Conservation (phyloP, 108 stramenopile species). For the Skeletonema grethae region DNA sequence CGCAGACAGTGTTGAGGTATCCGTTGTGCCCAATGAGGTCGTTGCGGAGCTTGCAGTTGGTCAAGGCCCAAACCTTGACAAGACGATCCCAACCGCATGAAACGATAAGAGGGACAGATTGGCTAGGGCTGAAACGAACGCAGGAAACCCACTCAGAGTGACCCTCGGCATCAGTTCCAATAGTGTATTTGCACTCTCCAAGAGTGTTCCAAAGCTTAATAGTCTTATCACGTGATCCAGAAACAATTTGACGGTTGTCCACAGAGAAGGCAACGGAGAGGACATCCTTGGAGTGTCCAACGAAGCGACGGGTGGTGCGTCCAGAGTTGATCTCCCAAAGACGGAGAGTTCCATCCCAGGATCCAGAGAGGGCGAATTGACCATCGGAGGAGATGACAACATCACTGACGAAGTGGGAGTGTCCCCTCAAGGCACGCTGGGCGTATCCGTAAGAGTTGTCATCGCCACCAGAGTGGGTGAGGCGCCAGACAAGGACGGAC, state of each 20-base stretch:
- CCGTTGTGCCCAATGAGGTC: conserved; percentile 99
- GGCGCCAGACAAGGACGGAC: conserved; percentile 95
- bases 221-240: conserved; percentile 95
- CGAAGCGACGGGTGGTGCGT: conserved; percentile 97
- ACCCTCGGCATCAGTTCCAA: conserved; percentile 83
- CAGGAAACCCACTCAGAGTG: conserved; percentile 99
- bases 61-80: conserved; percentile 99
- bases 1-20: conserved; percentile 99
- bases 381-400: conserved; percentile 97
- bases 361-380: conserved; percentile 95
- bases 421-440: conserved; percentile 96
- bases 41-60: conserved; percentile 98
- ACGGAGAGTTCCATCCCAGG: conserved; percentile 90
- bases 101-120: conserved; percentile 94
- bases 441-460: conserved; percentile 92
- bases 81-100: conserved; percentile 99
- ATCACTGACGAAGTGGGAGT: conserved; percentile 99
- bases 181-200: conserved; percentile 97
- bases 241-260: conserved; percentile 99
- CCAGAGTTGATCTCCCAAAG: conserved; percentile 96
- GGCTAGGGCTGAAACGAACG: conserved; percentile 97
- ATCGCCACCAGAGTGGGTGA: conserved; percentile 75
- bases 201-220: conserved; percentile 99
- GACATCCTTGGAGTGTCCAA: conserved; percentile 99
- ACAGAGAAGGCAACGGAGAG: conserved; percentile 97